These are phyloP conservation scores for Colletotrichum sansevieriae DNA, from an alignment of 2,329 filamentous ascomycete species.

Conservation along the genomic window DNA sequence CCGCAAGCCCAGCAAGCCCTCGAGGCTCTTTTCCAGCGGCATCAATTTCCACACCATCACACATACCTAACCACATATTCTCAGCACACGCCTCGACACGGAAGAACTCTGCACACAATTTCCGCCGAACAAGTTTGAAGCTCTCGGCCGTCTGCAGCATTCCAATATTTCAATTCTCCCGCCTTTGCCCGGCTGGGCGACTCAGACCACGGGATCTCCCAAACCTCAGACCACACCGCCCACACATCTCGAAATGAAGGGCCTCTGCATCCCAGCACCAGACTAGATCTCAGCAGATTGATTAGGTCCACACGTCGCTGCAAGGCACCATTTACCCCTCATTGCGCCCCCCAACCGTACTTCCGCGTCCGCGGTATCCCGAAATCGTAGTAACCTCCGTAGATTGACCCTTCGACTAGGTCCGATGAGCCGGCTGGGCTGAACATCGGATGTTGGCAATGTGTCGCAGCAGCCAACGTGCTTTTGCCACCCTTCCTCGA, in stretches of 20 bases:
- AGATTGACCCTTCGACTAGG: no score
- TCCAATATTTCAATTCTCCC: slow-evolving; percentile 23
- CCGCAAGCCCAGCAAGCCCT: no score
- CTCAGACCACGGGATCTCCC: neutral
- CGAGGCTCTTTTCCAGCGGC: no score
- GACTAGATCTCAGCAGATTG: slow-evolving; percentile 2
- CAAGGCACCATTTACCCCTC: slow-evolving; percentile 18
- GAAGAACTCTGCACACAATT: slow-evolving; percentile 12
- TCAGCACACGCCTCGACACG: neutral
- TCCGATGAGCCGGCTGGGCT: no score
- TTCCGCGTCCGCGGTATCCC: no score
- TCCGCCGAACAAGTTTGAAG: neutral
- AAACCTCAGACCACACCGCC: neutral
- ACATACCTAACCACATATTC: neutral
- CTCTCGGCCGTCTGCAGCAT: neutral
- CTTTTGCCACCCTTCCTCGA: no score
- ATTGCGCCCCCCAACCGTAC: neutral
- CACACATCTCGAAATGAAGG: neutral
- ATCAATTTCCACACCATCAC: no score
- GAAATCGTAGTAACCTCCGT: no score
- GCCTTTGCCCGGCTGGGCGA: slow-evolving; percentile 38
- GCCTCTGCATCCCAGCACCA: no score
- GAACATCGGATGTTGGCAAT: no score
- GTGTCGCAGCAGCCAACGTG: no score
- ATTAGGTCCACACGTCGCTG: neutral